Base-by-base conservation (phyloP, 208 protist genomes). In the Strigomonas galati region DNA sequence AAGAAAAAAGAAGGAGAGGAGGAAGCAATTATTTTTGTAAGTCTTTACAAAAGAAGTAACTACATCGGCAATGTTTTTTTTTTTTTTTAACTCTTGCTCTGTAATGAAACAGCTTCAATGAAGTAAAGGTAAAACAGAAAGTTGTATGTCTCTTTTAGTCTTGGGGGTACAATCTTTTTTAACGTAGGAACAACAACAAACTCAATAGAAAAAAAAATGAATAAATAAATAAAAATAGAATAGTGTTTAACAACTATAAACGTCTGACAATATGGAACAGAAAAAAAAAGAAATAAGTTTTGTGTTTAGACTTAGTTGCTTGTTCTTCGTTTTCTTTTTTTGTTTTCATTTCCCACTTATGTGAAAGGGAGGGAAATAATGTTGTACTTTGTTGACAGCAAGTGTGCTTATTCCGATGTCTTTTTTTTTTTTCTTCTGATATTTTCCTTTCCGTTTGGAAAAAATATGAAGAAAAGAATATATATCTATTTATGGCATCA, bases 261-360 rank as follows among this genome's bases (percentile, higher is more conserved):
- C 19, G 6, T 14, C 30, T 10, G 7, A 12, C 9, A 23, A n/a
- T n/a, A n/a, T n/a, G n/a, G n/a, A n/a, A n/a, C n/a, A n/a, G n/a
- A n/a, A n/a, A 31, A 65, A 44, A 48, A 35, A 63, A 48, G 30
- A 52, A 26, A 30, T 53, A 62, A 63, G 28, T n/a, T n/a, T n/a
- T n/a, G n/a, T n/a, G n/a, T n/a, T n/a, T n/a, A n/a, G n/a, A n/a
- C n/a, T n/a, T n/a, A n/a, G n/a, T n/a, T n/a, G n/a, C n/a, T n/a
- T n/a, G n/a, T n/a, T n/a, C n/a, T n/a, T n/a, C n/a, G n/a, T 40
- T 10, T 10, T 40, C 35, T 40, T 40, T 10, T 40, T 40, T 10
- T 40, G 7, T 14, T 40, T 40, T 40, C 10, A 40, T 40, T 40
- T 10, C 35, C 10, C 35, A 10, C 10, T 40, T 10, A 40, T 40